Evolutionary conservation across 805 yeast species (phyloP).

Genomic region (Nakazawaea anatomiae): DNA sequence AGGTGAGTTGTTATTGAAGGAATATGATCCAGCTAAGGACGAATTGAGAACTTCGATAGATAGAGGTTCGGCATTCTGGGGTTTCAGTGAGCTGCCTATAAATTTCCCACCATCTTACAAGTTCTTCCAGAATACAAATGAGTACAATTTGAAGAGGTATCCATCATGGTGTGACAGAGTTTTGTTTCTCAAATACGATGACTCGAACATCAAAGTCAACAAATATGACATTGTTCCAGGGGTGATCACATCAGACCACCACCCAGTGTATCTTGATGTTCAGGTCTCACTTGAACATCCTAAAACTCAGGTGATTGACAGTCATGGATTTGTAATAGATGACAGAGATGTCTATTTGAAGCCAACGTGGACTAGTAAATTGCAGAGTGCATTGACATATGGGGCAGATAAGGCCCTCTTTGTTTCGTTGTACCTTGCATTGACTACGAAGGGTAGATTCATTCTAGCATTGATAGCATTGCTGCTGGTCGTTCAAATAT

Average conservation of each 20-base stretch:
- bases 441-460: slow-evolving; percentile 1
- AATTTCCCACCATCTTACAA: slow-evolving; percentile 80
- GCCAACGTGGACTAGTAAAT: slow-evolving; percentile 12
- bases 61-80: slow-evolving; percentile 44
- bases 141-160: slow-evolving; percentile 49
- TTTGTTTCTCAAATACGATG: slow-evolving; percentile 43
- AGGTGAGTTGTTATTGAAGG: background rate
- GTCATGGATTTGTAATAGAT: slow-evolving; percentile 21
- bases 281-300: slow-evolving; percentile 41
- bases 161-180: slow-evolving; percentile 95
- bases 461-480: background rate
- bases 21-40: slow-evolving; percentile 25
- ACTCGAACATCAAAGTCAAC: slow-evolving; percentile 16
- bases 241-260: slow-evolving; percentile 66
- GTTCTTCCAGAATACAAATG: slow-evolving; percentile 37
- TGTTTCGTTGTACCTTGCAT: background rate
- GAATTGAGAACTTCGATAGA: slow-evolving; percentile 41
- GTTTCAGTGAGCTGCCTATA: slow-evolving; percentile 63
- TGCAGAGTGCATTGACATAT: background rate
- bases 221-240: slow-evolving; percentile 44
- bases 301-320: slow-evolving; percentile 27
- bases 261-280: slow-evolving; percentile 60
- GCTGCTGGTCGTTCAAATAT: background rate
- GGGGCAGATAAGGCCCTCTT: background rate
- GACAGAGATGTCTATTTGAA: slow-evolving; percentile 19